Evolutionary conservation across 805 yeast species (phyloP), one percentile per base, ranked within the genome.

Genomic region (Candida tibetensis): DNA sequence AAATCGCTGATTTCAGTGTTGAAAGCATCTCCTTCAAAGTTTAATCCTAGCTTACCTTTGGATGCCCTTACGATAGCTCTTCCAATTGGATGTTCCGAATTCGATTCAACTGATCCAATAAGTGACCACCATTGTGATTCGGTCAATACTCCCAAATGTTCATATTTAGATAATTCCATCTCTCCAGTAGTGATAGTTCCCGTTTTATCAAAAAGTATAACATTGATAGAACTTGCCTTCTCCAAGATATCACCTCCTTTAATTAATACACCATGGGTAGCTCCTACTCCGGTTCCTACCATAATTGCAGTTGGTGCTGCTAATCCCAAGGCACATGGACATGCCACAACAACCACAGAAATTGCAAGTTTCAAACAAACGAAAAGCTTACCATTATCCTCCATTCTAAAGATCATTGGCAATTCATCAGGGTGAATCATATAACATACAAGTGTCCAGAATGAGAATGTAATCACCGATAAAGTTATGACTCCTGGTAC

Each of bases 291-390:
- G 2, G 98, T 91, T 6, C 97, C 99, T 2, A 93, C 99, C 97
- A 95, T 93, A 8, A 93, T 87, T 0, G 98, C 98, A 1, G 99
- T 95, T 1, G 99, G 99, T 0, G 98, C 95, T 3, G 97, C 97
- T 35, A 93, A 71, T 2, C 99, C 99, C 17, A 93, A 65, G 0
- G 99, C 98, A 72, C 99, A 93, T 0, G 99, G 99, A 62, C 99
- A 93, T 1, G 99, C 99, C 34, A 93, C 97, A 8, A 93, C 96
- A 46, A 95, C 77, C 4, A 93, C 99, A 5, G 95, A 81, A 18
- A 93, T 91, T 4, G 95, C 82, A 32, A 90, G 73, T 51, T 85
- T 81, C 40, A 95, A 60, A 54, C 91, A 82, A 4, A 77, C 77
- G 57, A 78, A 81, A 46, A 80, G 71, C 36, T 74, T 72, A 7